Base-by-base conservation (phyloP, 2,329 filamentous ascomycete species). In the Aspergillus novoparasiticus region DNA sequence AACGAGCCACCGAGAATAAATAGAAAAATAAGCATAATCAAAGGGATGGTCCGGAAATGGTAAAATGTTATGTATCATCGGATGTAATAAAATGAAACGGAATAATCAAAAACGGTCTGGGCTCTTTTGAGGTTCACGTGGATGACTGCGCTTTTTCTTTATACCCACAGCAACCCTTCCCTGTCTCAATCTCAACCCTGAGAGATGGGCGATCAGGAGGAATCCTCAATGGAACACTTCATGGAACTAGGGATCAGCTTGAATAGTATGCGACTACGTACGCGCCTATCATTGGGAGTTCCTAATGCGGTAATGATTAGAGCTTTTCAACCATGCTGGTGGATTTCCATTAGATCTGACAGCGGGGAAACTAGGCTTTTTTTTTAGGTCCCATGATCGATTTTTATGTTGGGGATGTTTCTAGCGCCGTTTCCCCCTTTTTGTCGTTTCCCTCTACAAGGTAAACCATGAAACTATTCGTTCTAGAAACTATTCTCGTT, bases 311-410 rank as follows among this genome's bases (percentile, higher is more conserved):
- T 39, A 55, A 55, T 39, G 51, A 55, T 39, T 55, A 55, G 51
- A 32, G 51, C 51, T 34, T n/a, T 55, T 55, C 32, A 39, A 36
- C 32, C 51, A 55, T 11, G 26, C 32, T 55, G 51, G 59, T 61
- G 59, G 59, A 32, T 56, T 57, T 51, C 34, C 34, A 28, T 50
- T 50, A 57, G 60, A 71, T 70, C 70, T 73, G 71, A 73, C 70
- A 72, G 67, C 63, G 60, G 67, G 63, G 66, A 58, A 50, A 54
- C 59, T 60, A 55, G 63, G 36, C 51, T 64, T 69, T 69, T 70
- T 70, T 67, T 66, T 66, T 46, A 57, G 67, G 70, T 71, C 70
- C 58, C 71, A 72, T 72, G 71, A 72, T 71, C 67, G 39, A 57
- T 63, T 54, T 41, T 53, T 62, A 55, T 59, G 54, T 58, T 55